Base-by-base conservation (phyloP, 257 asterid genomes). In the Solanum sitiens region DNA sequence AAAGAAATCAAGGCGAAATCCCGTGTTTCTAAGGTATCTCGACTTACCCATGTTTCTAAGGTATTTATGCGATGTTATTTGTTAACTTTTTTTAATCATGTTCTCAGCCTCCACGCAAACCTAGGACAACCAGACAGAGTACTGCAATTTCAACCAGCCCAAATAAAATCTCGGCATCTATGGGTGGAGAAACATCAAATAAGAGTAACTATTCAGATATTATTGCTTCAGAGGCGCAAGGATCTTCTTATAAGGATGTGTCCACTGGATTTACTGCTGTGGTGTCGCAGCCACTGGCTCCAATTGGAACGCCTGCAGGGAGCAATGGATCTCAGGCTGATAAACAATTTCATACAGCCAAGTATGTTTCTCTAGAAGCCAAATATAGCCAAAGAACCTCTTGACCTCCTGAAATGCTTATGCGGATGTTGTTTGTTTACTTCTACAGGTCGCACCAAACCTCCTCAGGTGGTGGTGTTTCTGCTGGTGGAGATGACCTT, bases 1-100 rank as follows among this genome's bases (percentile, higher is more conserved):
- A 95, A 94, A 88, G 99, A 95, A 90, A 93, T 91, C 86, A 96
- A 96, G 91, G 96, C 96, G 61, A 94, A 94, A 88, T 93, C 95
- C 88, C 93, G 90, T 87, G 90, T 86, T 87, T 40, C 91, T 40
- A 95, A 94, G 98, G 98, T 95, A 92, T 91, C 72, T n/a, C 89
- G 88, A 85, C 11, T 50, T 82, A 6, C 37, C 65, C 86, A 84
- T 82, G 79, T 45, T 79, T 61, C 33, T 67, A 50, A 73, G 63
- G 56, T 37, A 44, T 32, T 35, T 63, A 16, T 50, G 70, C 8
- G 13, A 50, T 50, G 30, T 83, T 89, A 63, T 87, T 32, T 45
- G 83, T 86, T 67, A 30, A 67, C 61, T 68, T 3, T 16, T 74
- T 83, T 53, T 67, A 8, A 45, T 75, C 53, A 88, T 83, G 42